These are phyloP conservation scores for Psidium guajava DNA, from an alignment of 345 rosid genomes.

Conservation along the genomic window DNA sequence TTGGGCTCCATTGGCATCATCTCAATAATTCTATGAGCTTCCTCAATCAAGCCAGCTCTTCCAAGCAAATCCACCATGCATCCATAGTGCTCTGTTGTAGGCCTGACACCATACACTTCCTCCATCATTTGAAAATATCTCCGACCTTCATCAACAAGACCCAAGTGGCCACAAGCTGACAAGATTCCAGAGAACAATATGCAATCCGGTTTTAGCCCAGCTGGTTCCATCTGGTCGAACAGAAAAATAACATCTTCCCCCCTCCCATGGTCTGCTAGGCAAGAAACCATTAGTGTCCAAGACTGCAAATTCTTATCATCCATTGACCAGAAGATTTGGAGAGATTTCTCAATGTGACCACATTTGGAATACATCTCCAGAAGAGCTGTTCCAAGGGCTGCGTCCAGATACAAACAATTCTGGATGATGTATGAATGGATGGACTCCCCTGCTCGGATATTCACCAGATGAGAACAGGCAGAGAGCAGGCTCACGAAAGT, in stretches of 20 bases:
- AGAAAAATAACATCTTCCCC: conserved; percentile 6
- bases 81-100: conserved; percentile 20
- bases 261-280: conserved; percentile 16
- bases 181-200: conserved; percentile 11
- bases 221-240: conserved; percentile 8
- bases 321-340: conserved; percentile 16
- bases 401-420: conserved; percentile 15
- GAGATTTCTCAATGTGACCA: conserved; percentile 25
- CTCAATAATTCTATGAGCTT: conserved; percentile 10
- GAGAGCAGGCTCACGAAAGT: conserved; percentile 21
- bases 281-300: conserved; percentile 37
- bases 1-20: conserved; percentile 19
- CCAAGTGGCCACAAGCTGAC: conserved; percentile 21
- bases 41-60: conserved; percentile 22
- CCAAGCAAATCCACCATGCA: conserved; percentile 26
- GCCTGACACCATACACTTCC: conserved; percentile 3
- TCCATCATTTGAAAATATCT: conserved; percentile 6
- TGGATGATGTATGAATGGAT: conserved; percentile 19
- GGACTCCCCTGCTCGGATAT: conserved; percentile 10
- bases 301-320: conserved; percentile 28
- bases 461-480: conserved; percentile 20
- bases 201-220: conserved; percentile 13
- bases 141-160: conserved; percentile 16
- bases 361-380: conserved; percentile 49
- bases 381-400: conserved; percentile 35